These are phyloP conservation scores for Artemisia argyi DNA, from an alignment of 129 eudicot genomes.

Conservation along the genomic window DNA sequence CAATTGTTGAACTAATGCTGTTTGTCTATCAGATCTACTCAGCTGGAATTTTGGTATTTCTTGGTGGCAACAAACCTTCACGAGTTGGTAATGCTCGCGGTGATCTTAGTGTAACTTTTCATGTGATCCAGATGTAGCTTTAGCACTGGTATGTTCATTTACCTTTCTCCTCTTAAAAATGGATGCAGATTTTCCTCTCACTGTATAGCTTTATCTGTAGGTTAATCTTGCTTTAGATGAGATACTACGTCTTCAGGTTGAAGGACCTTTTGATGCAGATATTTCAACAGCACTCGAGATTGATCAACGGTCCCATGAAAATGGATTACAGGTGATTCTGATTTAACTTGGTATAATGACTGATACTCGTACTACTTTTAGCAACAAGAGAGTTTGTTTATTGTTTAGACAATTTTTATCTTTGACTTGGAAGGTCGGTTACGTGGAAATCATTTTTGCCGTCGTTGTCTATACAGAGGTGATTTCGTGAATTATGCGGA, in stretches of 20 bases:
- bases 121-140: conserved; percentile 80
- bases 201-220: conserved; percentile 35
- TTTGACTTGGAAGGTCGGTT: not conserved
- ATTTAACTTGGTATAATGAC: not conserved
- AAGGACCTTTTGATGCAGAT: conserved; percentile 92
- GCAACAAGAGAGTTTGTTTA: not conserved
- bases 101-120: conserved; percentile 84
- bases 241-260: conserved; percentile 80
- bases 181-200: conserved; percentile 10
- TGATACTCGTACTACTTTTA: conserved; percentile 3
- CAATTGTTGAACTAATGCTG: conserved; percentile 13
- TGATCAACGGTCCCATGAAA: conserved; percentile 97
- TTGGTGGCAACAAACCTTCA: conserved; percentile 94
- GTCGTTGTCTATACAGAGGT: not conserved
- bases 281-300: conserved; percentile 78
- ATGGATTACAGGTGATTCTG: conserved; percentile 82
- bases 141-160: conserved; percentile 57
- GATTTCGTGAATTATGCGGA: conserved; percentile 30
- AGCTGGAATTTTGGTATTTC: conserved; percentile 82
- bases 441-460: not conserved
- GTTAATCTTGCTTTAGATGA: conserved; percentile 91
- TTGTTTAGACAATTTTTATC: not conserved
- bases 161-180: conserved; percentile 4
- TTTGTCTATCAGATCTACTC: conserved; percentile 66
- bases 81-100: conserved; percentile 81